Percentiles rank a stretch among this genome's conserved stretches.
Conservation (phyloP, 495 filamentous ascomycete genomes). For the Cenococcum geophilum region DNA sequence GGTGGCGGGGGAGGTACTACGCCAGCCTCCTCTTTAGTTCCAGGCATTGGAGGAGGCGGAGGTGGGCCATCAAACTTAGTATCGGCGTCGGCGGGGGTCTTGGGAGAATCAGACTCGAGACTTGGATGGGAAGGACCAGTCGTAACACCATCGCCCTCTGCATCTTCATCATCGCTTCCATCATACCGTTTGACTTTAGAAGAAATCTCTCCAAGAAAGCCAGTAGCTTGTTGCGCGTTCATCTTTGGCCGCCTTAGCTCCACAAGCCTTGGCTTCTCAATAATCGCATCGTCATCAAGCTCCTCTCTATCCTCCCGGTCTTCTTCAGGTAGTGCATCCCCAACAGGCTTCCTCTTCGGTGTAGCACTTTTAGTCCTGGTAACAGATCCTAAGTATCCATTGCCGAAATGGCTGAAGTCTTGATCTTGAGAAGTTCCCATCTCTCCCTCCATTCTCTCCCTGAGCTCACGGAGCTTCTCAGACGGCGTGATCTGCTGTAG, state of each 20-base stretch:
- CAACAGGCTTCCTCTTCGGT: conserved; percentile 32
- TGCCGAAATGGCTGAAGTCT: conserved; percentile 20
- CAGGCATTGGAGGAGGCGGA: conserved; percentile 43
- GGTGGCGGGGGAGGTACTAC: conserved; percentile 45
- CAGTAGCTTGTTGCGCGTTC: conserved; percentile 64
- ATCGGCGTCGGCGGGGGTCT: conserved; percentile 64
- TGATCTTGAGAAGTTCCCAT: conserved; percentile 42
- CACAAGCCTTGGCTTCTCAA: conserved; percentile 42
- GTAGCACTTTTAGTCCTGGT: conserved; percentile 48
- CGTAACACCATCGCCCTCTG: conserved; percentile 60
- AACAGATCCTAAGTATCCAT: conserved; percentile 33
- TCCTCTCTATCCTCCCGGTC: conserved; percentile 37
- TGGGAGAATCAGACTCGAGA: conserved; percentile 62
- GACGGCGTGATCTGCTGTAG: conserved; percentile 82
- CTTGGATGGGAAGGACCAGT: conserved; percentile 73
- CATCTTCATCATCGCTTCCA: conserved; percentile 63
- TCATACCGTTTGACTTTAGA: conserved; percentile 69
- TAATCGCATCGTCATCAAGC: conserved; percentile 39
- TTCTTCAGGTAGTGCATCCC: conserved; percentile 34
- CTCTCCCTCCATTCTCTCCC: conserved; percentile 84
- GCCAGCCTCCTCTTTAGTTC: conserved; percentile 3
- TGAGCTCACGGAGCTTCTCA: conserved; percentile 82
- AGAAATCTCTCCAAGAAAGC: conserved; percentile 73
- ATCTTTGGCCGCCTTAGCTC: conserved; percentile 61
- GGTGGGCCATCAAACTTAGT: conserved; percentile 44